These are phyloP conservation scores for Skeletonema grethae DNA, from an alignment of 108 stramenopile species.

Conservation along the genomic window DNA sequence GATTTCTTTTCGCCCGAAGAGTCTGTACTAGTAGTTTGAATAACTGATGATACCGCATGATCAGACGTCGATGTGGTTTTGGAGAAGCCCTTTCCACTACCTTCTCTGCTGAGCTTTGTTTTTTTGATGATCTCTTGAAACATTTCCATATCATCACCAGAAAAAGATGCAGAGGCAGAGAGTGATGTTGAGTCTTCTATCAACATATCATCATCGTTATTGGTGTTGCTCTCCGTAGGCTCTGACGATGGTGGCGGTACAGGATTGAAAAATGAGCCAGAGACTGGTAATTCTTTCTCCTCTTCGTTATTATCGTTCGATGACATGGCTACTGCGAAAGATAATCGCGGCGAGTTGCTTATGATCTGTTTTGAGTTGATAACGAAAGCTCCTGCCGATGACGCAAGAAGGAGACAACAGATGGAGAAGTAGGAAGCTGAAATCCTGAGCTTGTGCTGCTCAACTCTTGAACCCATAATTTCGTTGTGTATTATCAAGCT, in stretches of 20 bases:
- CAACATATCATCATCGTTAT: slow-evolving; percentile 1
- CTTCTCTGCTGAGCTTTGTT: slow-evolving; percentile 27
- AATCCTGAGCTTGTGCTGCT: not conserved
- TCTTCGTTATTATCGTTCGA: slow-evolving; percentile 27
- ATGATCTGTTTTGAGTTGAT: not conserved
- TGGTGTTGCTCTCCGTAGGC: not conserved
- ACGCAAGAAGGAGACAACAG: slow-evolving; percentile 1
- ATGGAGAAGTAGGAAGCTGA: not conserved
- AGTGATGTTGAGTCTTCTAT: not conserved
- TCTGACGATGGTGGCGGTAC: slow-evolving; percentile 31
- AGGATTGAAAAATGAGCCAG: slow-evolving; percentile 53
- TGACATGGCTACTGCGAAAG: slow-evolving; percentile 16
- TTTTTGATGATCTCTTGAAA: slow-evolving; percentile 35
- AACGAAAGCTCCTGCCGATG: not conserved
- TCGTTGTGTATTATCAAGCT: not conserved
- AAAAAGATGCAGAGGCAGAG: not conserved
- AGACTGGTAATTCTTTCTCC: slow-evolving; percentile 15
- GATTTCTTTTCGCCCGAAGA: slow-evolving; percentile 46
- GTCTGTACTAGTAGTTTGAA: slow-evolving; percentile 29
- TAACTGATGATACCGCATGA: slow-evolving; percentile 27
- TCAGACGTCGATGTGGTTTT: slow-evolving; percentile 36
- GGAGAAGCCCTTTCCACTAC: slow-evolving; percentile 25
- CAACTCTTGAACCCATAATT: not conserved
- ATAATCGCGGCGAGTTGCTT: not conserved
- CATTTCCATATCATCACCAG: slow-evolving; percentile 31